Percentiles rank a stretch among this genome's conserved stretches.
phyloP scores from a whole-genome alignment of 495 filamentous ascomycete genomes.

The Daldinia loculata region DNA sequence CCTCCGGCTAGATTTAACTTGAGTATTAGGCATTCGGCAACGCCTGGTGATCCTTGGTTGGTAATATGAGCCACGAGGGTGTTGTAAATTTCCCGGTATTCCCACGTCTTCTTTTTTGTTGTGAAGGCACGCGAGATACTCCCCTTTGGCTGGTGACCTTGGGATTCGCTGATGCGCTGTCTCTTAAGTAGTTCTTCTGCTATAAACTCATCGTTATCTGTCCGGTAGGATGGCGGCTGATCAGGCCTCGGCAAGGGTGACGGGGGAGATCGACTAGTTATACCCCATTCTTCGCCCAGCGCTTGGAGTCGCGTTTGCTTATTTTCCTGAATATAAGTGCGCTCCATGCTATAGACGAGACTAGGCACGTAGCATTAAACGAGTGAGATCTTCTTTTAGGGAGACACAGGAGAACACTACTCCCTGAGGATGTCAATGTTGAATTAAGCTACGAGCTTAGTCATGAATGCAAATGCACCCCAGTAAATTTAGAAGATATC shows the following conservation, averaged over 20 bases:
- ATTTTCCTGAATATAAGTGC: conserved; percentile 38
- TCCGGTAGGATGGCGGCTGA: conserved; percentile 43
- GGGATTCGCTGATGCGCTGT: conserved; percentile 45
- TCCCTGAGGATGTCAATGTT: not conserved
- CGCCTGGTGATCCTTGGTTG: conserved; percentile 53
- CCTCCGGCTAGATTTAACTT: conserved; percentile 55
- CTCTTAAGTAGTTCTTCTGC: conserved; percentile 58
- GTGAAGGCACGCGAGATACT: conserved; percentile 55
- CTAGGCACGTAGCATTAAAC: conserved; percentile 24
- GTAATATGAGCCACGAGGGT: conserved; percentile 53
- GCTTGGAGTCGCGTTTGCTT: conserved; percentile 49
- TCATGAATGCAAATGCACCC: conserved; percentile 13
- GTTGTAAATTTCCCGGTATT: conserved; percentile 57
- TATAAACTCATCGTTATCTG: conserved; percentile 51
- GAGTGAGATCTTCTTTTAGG: not conserved
- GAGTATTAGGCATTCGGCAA: conserved; percentile 57
- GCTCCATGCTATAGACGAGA: conserved; percentile 34
- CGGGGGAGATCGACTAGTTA: conserved; percentile 39
- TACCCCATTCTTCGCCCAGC: conserved; percentile 50
- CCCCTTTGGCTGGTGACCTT: conserved; percentile 47
- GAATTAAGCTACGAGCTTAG: conserved; percentile 13
- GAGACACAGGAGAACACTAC: not conserved
- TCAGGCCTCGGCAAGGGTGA: conserved; percentile 39
- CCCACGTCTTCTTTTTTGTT: conserved; percentile 56
- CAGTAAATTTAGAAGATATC: not conserved